Conservation (phyloP, 2,329 filamentous ascomycete species). For the Diaporthe vexans region DNA sequence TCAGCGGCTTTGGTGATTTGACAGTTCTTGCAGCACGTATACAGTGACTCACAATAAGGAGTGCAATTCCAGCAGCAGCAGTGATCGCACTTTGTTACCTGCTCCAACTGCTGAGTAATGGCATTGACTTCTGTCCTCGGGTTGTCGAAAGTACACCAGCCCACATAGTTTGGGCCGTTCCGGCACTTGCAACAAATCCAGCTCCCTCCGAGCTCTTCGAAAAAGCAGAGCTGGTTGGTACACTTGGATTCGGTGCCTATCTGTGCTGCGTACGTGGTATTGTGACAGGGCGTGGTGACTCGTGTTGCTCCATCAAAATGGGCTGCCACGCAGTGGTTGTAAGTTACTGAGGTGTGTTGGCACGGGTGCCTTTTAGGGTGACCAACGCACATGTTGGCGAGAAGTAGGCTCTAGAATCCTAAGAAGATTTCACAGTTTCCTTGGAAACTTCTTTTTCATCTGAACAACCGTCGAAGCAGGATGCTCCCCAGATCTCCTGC, state of each 20-base stretch:
- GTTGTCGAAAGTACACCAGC: slow-evolving; percentile 63
- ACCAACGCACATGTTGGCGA: slow-evolving; percentile 65
- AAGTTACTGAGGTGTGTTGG: slow-evolving; percentile 67
- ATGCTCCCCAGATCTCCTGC: background rate
- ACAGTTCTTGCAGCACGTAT: background rate
- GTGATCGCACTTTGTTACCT: slow-evolving; percentile 63
- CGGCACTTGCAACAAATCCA: slow-evolving; percentile 70
- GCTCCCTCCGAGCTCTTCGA: slow-evolving; percentile 61
- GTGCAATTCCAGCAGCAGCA: slow-evolving; percentile 66
- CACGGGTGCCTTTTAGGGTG: slow-evolving; percentile 67
- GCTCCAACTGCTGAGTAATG: slow-evolving; percentile 52
- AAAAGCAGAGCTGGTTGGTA: slow-evolving; percentile 66
- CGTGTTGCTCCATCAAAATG: slow-evolving; percentile 64
- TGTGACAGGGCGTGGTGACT: slow-evolving; percentile 63
- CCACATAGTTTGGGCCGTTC: slow-evolving; percentile 64
- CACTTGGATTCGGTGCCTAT: slow-evolving; percentile 61
- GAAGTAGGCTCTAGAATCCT: too few species aligned
- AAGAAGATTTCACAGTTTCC: background rate
- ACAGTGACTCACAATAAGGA: slow-evolving; percentile 55
- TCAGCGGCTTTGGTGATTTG: slow-evolving; percentile 8
- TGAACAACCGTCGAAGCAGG: too few species aligned
- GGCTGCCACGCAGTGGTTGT: slow-evolving; percentile 67
- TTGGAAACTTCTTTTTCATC: too few species aligned
- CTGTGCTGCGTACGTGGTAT: slow-evolving; percentile 61
- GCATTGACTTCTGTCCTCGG: slow-evolving; percentile 51